Conservation (phyloP, 305 asterid genomes). For the Fraxinus sp. region DNA sequence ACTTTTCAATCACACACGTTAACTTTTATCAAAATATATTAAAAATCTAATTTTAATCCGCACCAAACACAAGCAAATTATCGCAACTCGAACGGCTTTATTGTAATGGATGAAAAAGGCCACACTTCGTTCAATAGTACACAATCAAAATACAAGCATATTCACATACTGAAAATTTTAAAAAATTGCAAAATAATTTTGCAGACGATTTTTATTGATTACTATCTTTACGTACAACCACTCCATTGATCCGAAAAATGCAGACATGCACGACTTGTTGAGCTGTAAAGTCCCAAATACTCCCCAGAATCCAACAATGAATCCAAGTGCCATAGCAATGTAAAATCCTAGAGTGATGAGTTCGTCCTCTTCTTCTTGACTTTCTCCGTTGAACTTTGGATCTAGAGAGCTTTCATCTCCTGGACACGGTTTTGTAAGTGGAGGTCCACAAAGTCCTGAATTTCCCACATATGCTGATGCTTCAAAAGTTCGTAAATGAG, state of each 20-base stretch:
- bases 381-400: background rate
- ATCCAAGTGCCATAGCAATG: slow-evolving; percentile 20
- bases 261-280: slow-evolving; percentile 1
- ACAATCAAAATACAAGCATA: background rate
- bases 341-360: slow-evolving; percentile 9
- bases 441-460: background rate
- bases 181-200: background rate
- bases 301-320: slow-evolving; percentile 31
- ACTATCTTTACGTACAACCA: background rate
- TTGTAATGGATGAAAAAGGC: background rate
- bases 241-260: slow-evolving; percentile 5
- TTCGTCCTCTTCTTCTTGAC: background rate
- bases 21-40: too few relatives aligned
- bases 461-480: background rate
- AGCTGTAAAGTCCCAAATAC: slow-evolving; percentile 15
- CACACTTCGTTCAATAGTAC: background rate
- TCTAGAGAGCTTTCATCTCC: background rate
- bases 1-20: too few relatives aligned
- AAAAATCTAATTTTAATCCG: too few relatives aligned
- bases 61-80: too few relatives aligned
- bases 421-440: slow-evolving; percentile 1
- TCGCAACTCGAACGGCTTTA: background rate
- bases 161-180: background rate
- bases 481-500: background rate
- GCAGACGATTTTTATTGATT: background rate